phyloP scores from a whole-genome alignment of 192 early-diverging fungal species.

The Pilaira anomala region DNA sequence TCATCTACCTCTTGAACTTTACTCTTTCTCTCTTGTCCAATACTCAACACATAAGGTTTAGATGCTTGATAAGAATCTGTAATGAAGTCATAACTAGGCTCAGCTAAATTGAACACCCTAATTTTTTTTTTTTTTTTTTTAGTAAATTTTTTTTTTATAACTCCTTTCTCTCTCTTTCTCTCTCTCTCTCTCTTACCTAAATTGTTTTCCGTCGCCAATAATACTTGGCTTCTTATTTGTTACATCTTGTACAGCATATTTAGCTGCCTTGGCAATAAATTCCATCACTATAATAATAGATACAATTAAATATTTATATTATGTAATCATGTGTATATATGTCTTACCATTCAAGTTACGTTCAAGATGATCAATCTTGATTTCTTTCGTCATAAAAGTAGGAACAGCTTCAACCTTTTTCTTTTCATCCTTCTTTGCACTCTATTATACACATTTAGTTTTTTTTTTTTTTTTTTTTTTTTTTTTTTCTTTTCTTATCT shows the following conservation, averaged over 20 bases:
- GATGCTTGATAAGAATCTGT: conserved; percentile 24
- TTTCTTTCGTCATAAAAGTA: conserved; percentile 51
- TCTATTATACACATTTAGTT: too few species aligned
- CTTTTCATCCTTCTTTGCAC: conserved; percentile 5
- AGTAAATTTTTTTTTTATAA: neutral
- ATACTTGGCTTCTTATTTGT: conserved; percentile 63
- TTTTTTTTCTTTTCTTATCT: neutral
- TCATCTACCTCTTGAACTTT: conserved; percentile 28
- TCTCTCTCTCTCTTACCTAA: conserved; percentile 50
- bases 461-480: neutral
- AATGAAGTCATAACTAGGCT: conserved; percentile 32
- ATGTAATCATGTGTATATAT: neutral
- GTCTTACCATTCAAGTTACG: conserved; percentile 41
- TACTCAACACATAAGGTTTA: conserved; percentile 30
- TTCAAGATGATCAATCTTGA: conserved; percentile 46
- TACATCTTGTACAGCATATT: conserved; percentile 79
- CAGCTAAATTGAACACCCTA: conserved; percentile 85
- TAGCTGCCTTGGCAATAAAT: conserved; percentile 91
- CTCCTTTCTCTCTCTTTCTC: neutral
- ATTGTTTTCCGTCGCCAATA: conserved; percentile 67
- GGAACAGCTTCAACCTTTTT: conserved; percentile 43
- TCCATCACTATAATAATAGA: conserved; percentile 82
- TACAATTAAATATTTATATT: conserved; percentile 18
- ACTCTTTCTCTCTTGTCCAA: conserved; percentile 4
- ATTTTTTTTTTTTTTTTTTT: neutral